Evolutionary conservation across 2,329 filamentous ascomycete genomes (phyloP).

Genomic region (Metarhizium anisopliae): DNA sequence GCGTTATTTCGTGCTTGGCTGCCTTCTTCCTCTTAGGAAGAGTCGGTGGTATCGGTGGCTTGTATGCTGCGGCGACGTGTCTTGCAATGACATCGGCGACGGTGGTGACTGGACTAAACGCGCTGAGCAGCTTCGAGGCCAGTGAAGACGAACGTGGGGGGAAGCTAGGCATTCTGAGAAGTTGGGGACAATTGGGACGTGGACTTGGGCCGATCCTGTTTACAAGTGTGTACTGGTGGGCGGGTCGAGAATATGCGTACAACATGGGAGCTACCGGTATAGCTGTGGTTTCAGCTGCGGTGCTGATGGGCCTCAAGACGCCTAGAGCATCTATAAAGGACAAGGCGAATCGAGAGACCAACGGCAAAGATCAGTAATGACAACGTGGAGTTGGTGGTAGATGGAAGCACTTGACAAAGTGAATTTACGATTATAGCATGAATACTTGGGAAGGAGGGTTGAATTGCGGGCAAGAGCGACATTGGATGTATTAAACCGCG

Average conservation of each 20-base stretch:
- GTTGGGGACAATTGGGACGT: constrained; percentile 77
- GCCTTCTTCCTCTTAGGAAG: constrained; percentile 74
- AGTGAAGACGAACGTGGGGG: constrained; percentile 69
- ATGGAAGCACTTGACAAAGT: neutral
- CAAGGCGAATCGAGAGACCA: constrained; percentile 11
- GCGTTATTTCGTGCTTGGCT: constrained; percentile 65
- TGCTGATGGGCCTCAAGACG: constrained; percentile 62
- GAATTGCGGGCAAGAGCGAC: neutral
- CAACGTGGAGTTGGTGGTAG: neutral
- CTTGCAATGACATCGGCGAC: constrained; percentile 88
- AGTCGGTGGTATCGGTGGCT: constrained; percentile 54
- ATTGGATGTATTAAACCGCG: neutral
- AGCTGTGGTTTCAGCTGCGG: constrained; percentile 59
- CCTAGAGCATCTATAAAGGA: constrained; percentile 29
- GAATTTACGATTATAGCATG: neutral
- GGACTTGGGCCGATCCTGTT: constrained; percentile 84
- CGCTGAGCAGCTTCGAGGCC: constrained; percentile 85
- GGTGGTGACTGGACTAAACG: constrained; percentile 88
- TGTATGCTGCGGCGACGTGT: constrained; percentile 77
- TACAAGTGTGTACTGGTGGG: constrained; percentile 98
- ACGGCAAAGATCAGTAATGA: constrained; percentile 10
- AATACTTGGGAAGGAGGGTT: neutral
- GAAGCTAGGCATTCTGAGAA: constrained; percentile 75
- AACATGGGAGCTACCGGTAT: constrained; percentile 73
- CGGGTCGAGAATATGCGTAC: constrained; percentile 80